A percentile compares a stretch with the other conserved stretches of the same genome.
Conservation (phyloP, 768 basidiomycete genomes). For the Boletus rex-veris region DNA sequence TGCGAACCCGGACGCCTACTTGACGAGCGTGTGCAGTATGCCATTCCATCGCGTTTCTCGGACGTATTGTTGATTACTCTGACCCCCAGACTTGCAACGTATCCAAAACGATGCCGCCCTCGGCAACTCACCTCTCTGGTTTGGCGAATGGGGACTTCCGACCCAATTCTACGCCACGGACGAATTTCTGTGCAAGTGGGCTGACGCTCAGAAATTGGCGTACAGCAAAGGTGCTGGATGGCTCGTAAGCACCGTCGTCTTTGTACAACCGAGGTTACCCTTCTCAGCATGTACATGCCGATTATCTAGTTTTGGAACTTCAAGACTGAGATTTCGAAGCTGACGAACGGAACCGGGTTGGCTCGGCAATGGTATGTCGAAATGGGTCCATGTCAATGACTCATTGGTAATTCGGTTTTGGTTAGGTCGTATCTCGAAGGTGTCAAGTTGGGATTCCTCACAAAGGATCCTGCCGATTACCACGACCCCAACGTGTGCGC, state of each 20-base stretch:
- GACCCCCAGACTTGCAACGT: conserved; percentile 52
- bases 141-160: conserved; percentile 60
- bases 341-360: conserved; percentile 43
- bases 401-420: no score
- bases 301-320: conserved; percentile 64
- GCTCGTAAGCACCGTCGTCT: conserved; percentile 46
- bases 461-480: conserved; percentile 53
- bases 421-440: conserved; percentile 70
- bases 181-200: conserved; percentile 62
- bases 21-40: conserved; percentile 68
- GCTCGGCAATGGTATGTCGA: conserved; percentile 59
- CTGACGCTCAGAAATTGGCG: conserved; percentile 68
- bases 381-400: neutral
- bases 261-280: neutral
- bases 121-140: conserved; percentile 48
- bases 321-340: conserved; percentile 56
- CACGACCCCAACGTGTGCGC: conserved; percentile 63
- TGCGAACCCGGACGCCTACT: conserved; percentile 59
- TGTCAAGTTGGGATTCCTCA: conserved; percentile 55
- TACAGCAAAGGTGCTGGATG: conserved; percentile 62
- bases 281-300: neutral
- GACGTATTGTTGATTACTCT: neutral
- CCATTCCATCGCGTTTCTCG: conserved; percentile 3
- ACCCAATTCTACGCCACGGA: conserved; percentile 66
- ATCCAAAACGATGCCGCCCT: conserved; percentile 45